Evolutionary conservation across 2,329 filamentous ascomycete species (phyloP).

Genomic region (Fusarium denticulatum): DNA sequence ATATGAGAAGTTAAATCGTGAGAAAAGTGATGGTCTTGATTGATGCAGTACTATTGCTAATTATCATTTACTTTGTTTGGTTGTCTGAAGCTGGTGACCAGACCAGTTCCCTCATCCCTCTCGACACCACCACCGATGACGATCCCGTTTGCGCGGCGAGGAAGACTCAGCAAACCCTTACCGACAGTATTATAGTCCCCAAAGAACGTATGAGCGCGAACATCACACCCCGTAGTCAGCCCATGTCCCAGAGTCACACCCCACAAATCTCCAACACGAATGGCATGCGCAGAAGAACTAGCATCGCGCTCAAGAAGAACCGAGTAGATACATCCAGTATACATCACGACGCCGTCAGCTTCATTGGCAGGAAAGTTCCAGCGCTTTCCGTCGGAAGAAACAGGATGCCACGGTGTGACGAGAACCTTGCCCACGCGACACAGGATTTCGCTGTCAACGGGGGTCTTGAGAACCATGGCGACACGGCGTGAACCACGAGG

Average conservation of each 20-base stretch:
- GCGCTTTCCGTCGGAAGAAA: slow-evolving; percentile 50
- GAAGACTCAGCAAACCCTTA: slow-evolving; percentile 51
- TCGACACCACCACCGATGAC: slow-evolving; percentile 56
- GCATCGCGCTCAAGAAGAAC: slow-evolving; percentile 61
- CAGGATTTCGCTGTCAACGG: slow-evolving; percentile 52
- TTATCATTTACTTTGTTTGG: background rate
- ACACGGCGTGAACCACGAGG: slow-evolving; percentile 61
- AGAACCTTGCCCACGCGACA: slow-evolving; percentile 58
- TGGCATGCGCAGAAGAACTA: slow-evolving; percentile 59
- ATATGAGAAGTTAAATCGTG: too few relatives aligned
- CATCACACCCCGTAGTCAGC: slow-evolving; percentile 47
- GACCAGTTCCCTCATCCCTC: slow-evolving; percentile 51
- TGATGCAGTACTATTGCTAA: background rate
- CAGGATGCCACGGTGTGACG: slow-evolving; percentile 70
- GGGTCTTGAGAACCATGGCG: slow-evolving; percentile 61
- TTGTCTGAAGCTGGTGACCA: slow-evolving; percentile 47
- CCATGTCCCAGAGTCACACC: slow-evolving; percentile 70
- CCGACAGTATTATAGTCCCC: slow-evolving; percentile 60
- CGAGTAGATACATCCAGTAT: slow-evolving; percentile 66
- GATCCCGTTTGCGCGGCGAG: slow-evolving; percentile 51
- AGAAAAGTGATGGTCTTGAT: background rate
- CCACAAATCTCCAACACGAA: slow-evolving; percentile 58
- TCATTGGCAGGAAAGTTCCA: slow-evolving; percentile 61
- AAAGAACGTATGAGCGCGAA: slow-evolving; percentile 64
- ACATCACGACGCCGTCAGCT: slow-evolving; percentile 48